Conservation (phyloP, 106 monocot genomes). For the Narthecium ossifragum region DNA sequence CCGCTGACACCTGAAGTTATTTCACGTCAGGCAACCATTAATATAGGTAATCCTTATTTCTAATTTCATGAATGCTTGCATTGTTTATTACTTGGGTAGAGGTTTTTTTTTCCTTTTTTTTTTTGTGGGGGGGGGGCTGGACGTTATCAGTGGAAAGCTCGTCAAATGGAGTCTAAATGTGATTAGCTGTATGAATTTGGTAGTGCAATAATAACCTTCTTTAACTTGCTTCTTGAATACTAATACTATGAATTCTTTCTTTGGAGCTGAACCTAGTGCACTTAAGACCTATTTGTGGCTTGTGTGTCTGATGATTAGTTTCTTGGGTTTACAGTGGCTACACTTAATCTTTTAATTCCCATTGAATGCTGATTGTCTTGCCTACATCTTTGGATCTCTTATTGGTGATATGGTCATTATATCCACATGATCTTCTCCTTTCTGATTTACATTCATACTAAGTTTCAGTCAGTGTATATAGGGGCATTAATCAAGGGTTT, state of each 20-base stretch:
- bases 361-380: background rate
- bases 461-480: background rate
- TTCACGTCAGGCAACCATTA: slow-evolving; percentile 90
- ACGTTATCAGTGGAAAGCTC: no score
- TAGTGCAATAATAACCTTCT: background rate
- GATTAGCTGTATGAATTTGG: background rate
- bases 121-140: no score
- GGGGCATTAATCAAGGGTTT: background rate
- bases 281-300: no score
- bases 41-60: slow-evolving; percentile 49
- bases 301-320: no score
- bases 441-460: background rate
- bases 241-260: background rate
- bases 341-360: no score
- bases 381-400: background rate
- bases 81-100: background rate
- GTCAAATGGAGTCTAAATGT: no score
- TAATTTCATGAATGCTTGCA: background rate
- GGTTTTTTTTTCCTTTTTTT: background rate
- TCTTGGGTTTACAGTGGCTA: no score
- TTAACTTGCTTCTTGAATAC: no score
- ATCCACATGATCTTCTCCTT: background rate
- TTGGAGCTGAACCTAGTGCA: no score
- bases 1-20: slow-evolving; percentile 91
- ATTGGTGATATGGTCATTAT: background rate